These are phyloP conservation scores for Pseudogymnoascus sp. DNA, from an alignment of 2,329 filamentous ascomycete species.

Conservation along the genomic window DNA sequence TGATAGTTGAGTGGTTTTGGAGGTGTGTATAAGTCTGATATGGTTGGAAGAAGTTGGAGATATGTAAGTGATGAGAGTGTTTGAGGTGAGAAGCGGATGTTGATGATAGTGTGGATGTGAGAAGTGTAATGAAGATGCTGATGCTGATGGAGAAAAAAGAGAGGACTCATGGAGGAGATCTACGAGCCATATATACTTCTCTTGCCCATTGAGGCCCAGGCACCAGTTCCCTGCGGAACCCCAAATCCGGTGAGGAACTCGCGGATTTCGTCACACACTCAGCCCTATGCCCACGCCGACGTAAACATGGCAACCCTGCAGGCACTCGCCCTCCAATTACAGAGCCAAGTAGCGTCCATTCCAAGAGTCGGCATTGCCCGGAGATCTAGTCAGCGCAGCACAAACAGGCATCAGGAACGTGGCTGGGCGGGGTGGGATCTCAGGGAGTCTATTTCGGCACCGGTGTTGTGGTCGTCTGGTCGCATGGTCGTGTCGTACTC, in stretches of 20 bases:
- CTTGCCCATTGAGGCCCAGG: not conserved
- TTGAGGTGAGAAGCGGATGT: not conserved
- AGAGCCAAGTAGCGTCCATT: not conserved
- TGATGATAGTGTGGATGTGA: not conserved
- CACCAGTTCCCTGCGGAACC: not conserved
- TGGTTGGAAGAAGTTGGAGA: not conserved
- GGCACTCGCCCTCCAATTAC: not conserved
- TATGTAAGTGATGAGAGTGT: not conserved
- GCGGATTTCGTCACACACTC: not conserved
- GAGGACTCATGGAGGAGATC: not conserved
- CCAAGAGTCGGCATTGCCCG: not conserved
- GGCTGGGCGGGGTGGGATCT: conserved; percentile 4
- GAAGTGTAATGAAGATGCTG: conserved; percentile 5
- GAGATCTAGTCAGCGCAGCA: conserved; percentile 1
- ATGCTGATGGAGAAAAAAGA: conserved; percentile 4
- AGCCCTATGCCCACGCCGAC: conserved; percentile 4
- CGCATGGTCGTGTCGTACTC: not conserved
- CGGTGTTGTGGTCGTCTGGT: not conserved
- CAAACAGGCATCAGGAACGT: conserved; percentile 4
- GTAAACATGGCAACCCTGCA: conserved; percentile 4
- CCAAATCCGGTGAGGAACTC: not conserved
- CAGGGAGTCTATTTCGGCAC: conserved; percentile 3
- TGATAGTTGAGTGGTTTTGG: not conserved
- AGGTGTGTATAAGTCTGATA: not conserved
- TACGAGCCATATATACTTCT: not conserved